Conservation (phyloP, 768 basidiomycete species). For the Tulasnella sp. region DNA sequence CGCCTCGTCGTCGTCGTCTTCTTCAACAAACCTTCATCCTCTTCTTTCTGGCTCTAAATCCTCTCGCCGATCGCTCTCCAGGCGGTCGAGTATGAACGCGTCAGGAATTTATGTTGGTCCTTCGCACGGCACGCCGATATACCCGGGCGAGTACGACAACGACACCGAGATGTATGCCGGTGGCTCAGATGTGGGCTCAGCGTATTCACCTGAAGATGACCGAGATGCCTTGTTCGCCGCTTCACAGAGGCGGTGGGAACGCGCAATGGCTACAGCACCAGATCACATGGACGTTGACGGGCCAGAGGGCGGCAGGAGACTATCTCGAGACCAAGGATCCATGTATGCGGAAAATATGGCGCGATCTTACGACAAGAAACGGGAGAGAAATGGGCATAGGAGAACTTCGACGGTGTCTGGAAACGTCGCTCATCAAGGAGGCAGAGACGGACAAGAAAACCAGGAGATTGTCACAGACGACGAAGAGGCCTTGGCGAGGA, state of each 20-base stretch:
- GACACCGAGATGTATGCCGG: conserved; percentile 11
- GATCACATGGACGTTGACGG: conserved; percentile 13
- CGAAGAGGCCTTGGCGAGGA: conserved; percentile 26
- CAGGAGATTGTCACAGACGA: conserved; percentile 19
- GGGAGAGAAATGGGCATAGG: conserved; percentile 8
- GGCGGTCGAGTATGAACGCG: background rate
- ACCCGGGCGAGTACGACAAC: background rate
- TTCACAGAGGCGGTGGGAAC: background rate
- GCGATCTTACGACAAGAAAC: background rate
- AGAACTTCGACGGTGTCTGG: background rate
- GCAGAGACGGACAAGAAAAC: background rate
- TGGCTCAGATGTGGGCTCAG: conserved; percentile 10
- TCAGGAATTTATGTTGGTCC: background rate
- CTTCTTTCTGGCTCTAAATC: background rate
- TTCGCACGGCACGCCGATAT: background rate
- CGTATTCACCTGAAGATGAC: conserved; percentile 14
- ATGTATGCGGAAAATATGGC: background rate
- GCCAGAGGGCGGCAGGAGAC: background rate
- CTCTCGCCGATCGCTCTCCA: background rate
- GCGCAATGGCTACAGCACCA: background rate
- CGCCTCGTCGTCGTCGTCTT: conserved; percentile 2
- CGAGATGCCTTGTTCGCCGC: background rate
- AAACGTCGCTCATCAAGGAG: background rate
- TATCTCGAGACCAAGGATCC: background rate
- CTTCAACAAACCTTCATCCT: conserved; percentile 1